A percentile compares a stretch with the other conserved stretches of the same genome.
Evolutionary conservation across 116 monocot genomes (phyloP).

Genomic region (Cymodocea nodosa): DNA sequence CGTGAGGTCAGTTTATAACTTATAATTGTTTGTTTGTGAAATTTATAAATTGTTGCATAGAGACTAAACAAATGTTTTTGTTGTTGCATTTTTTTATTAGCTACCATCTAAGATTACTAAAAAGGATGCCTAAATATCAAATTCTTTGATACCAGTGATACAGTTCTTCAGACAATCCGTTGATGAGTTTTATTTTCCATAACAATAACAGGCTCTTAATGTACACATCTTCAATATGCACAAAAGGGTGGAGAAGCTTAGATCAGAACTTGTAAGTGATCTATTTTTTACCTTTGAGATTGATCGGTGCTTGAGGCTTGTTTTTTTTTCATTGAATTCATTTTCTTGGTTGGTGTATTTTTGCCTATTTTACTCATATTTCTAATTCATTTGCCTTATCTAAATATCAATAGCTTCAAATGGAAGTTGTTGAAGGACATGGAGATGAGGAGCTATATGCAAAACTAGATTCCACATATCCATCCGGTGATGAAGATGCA

Average conservation of each 20-base stretch:
- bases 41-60: no score
- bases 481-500: constrained; percentile 54
- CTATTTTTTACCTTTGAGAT: not conserved
- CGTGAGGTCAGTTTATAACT: constrained; percentile 37
- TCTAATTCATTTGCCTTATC: not conserved
- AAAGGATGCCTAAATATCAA: no score
- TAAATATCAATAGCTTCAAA: constrained; percentile 31
- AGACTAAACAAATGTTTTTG: no score
- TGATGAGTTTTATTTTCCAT: not conserved
- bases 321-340: no score
- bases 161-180: no score
- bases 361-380: not conserved
- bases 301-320: no score
- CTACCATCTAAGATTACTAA: no score
- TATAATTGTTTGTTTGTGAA: not conserved
- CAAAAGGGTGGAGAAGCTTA: constrained; percentile 54
- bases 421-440: constrained; percentile 49
- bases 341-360: no score
- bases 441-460: constrained; percentile 73
- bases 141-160: no score
- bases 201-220: constrained; percentile 47
- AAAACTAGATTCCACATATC: constrained; percentile 57
- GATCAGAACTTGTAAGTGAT: constrained; percentile 59
- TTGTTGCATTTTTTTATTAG: no score
- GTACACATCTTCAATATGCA: constrained; percentile 39